A percentile compares a stretch with the other conserved stretches of the same genome.
These are phyloP conservation scores for Rhizophlyctis rosea DNA, from an alignment of 192 early-diverging fungal species.

Conservation along the genomic window DNA sequence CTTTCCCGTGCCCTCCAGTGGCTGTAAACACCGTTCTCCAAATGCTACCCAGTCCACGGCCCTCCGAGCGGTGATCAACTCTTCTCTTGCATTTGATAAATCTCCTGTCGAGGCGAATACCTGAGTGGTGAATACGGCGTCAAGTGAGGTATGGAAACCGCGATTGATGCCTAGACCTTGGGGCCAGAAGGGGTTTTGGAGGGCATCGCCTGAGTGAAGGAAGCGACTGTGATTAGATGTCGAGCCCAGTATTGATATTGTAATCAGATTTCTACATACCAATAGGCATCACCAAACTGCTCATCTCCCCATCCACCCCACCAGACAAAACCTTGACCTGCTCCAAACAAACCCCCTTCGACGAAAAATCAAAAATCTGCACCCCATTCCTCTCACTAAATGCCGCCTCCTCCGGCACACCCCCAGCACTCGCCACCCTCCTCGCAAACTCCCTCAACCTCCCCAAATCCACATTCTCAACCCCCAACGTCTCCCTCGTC, in stretches of 20 bases:
- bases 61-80: background rate
- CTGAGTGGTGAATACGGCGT: conserved; percentile 33
- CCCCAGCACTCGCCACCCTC: conserved; percentile 19
- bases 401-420: conserved; percentile 26
- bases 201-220: conserved; percentile 38
- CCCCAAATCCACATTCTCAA: conserved; percentile 36
- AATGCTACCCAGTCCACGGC: conserved; percentile 1
- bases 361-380: conserved; percentile 47
- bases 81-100: background rate
- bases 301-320: too few relatives aligned
- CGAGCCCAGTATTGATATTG: conserved; percentile 14
- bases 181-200: conserved; percentile 49
- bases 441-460: conserved; percentile 28
- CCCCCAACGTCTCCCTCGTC: conserved; percentile 22
- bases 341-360: conserved; percentile 30
- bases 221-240: conserved; percentile 11
- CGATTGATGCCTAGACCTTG: conserved; percentile 48
- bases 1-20: background rate
- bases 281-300: too few relatives aligned
- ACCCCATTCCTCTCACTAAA: conserved; percentile 36
- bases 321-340: conserved; percentile 2
- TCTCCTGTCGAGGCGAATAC: background rate
- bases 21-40: background rate
- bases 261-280: too few relatives aligned
- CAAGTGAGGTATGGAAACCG: conserved; percentile 40